A percentile compares a stretch with the other conserved stretches of the same genome.
phyloP scores from a whole-genome alignment of 2,329 filamentous ascomycete genomes.

The Diaporthe capsici region DNA sequence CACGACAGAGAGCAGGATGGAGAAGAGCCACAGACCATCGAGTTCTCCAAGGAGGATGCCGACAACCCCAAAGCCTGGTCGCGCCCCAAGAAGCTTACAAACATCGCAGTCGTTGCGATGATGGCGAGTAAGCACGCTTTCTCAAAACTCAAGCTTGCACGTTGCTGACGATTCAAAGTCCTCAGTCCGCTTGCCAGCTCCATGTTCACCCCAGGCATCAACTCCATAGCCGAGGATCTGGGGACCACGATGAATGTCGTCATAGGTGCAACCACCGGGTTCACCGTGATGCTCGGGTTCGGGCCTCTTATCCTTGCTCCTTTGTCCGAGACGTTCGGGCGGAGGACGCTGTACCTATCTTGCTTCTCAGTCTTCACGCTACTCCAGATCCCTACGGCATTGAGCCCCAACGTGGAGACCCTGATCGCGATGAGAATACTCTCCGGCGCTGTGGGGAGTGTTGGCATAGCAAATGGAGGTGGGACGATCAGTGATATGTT shows the following conservation, averaged over 20 bases:
- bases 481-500: constrained; percentile 41
- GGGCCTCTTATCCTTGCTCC: constrained; percentile 39
- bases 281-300: constrained; percentile 33
- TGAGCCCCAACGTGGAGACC: constrained; percentile 37
- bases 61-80: constrained; percentile 36
- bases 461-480: constrained; percentile 39
- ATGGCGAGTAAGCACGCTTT: constrained; percentile 27
- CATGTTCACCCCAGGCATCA: constrained; percentile 39
- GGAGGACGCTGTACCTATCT: constrained; percentile 29
- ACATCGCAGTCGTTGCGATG: constrained; percentile 39
- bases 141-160: background rate
- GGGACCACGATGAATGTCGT: constrained; percentile 32
- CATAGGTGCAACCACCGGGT: constrained; percentile 36
- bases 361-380: constrained; percentile 38
- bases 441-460: constrained; percentile 36
- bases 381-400: constrained; percentile 36
- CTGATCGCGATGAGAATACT: constrained; percentile 33
- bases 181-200: constrained; percentile 41
- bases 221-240: constrained; percentile 35
- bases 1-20: background rate
- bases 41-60: constrained; percentile 33
- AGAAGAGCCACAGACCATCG: constrained; percentile 19
- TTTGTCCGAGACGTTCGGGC: constrained; percentile 37
- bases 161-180: constrained; percentile 14
- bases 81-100: constrained; percentile 34